Evolutionary conservation across 768 basidiomycete species (phyloP).

Genomic region (Suillus placidus): DNA sequence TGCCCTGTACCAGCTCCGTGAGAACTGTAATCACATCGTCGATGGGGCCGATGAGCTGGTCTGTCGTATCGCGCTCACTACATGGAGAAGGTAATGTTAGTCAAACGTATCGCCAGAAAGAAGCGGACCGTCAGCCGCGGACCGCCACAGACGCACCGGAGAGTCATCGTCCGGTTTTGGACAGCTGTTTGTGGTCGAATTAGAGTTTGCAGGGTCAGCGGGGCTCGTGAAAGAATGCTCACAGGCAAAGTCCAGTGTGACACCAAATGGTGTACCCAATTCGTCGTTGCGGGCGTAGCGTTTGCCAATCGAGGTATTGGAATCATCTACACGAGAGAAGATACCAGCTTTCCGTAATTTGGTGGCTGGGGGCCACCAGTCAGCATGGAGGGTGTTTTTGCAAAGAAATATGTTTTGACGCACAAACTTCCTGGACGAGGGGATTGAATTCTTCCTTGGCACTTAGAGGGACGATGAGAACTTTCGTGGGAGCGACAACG

Average conservation of each 20-base stretch:
- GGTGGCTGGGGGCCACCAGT: conserved; percentile 54
- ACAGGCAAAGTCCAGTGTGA: conserved; percentile 96
- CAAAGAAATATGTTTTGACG: conserved; percentile 39
- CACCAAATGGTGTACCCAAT: conserved; percentile 94
- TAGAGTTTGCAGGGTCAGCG: conserved; percentile 9
- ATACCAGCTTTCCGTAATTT: conserved; percentile 89
- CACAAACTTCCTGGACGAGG: conserved; percentile 87
- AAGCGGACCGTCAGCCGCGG: not conserved
- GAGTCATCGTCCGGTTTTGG: conserved; percentile 90
- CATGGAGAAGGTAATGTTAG: conserved; percentile 8
- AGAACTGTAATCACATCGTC: conserved; percentile 88
- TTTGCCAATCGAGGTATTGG: conserved; percentile 92
- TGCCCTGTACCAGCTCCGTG: conserved; percentile 75
- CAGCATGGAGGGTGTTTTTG: not conserved
- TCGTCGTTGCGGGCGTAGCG: conserved; percentile 98
- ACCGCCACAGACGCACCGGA: conserved; percentile 61
- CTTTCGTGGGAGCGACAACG: conserved; percentile 92
- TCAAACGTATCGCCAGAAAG: conserved; percentile 6
- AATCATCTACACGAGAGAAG: conserved; percentile 91
- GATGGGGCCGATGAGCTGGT: conserved; percentile 87
- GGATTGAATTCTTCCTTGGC: conserved; percentile 83
- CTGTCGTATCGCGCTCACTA: conserved; percentile 94
- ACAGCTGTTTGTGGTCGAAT: conserved; percentile 57
- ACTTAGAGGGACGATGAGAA: conserved; percentile 93
- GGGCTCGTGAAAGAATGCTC: conserved; percentile 28